These are phyloP conservation scores for Fusarium pininemorale DNA, from an alignment of 2,329 filamentous ascomycete genomes.

Conservation along the genomic window DNA sequence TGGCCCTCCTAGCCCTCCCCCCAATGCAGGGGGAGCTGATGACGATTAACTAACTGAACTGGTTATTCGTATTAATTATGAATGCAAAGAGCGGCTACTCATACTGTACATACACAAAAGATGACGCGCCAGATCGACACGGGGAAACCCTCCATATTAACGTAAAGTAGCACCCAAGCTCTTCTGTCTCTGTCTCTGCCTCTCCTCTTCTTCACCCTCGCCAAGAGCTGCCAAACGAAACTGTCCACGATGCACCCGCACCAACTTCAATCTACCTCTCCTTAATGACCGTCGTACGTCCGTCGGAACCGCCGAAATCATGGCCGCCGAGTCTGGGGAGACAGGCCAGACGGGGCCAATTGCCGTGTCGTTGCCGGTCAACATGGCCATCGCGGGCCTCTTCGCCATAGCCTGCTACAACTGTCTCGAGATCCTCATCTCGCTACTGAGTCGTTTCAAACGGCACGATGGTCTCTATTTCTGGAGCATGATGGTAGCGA, in stretches of 20 bases:
- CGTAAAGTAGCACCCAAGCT: background rate
- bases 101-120: background rate
- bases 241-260: background rate
- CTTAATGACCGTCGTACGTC: slow-evolving; percentile 17
- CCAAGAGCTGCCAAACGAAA: background rate
- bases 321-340: slow-evolving; percentile 14
- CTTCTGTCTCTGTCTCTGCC: background rate
- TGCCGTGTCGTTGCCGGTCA: slow-evolving; percentile 11
- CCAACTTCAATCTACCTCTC: background rate
- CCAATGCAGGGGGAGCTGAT: slow-evolving; percentile 1
- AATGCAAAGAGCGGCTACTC: background rate
- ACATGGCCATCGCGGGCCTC: slow-evolving; percentile 32
- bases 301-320: slow-evolving; percentile 12
- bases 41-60: background rate
- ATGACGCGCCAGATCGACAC: slow-evolving; percentile 1
- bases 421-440: slow-evolving; percentile 32
- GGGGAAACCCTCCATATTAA: background rate
- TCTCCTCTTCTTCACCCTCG: background rate
- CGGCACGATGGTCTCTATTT: slow-evolving; percentile 29
- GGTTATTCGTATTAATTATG: background rate
- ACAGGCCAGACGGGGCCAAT: slow-evolving; percentile 27
- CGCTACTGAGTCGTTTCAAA: slow-evolving; percentile 27
- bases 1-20: too few species aligned
- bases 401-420: slow-evolving; percentile 33
- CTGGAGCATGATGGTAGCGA: slow-evolving; percentile 28